phyloP scores from a whole-genome alignment of 345 rosid genomes.

The Populus deltoides region DNA sequence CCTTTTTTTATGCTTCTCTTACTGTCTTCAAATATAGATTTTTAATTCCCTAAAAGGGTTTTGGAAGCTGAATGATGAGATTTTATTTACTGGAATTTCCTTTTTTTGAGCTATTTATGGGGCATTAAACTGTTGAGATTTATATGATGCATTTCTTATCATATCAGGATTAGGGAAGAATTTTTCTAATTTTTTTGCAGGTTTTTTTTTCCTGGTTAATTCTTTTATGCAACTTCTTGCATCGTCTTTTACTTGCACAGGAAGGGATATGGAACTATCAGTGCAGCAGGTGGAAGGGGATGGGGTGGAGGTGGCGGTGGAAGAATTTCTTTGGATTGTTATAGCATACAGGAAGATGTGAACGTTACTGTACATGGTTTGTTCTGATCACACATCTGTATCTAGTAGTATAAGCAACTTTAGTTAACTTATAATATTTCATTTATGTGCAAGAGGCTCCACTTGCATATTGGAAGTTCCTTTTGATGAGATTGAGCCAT shows the following conservation, averaged over 20 bases:
- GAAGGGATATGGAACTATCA: slow-evolving; percentile 83
- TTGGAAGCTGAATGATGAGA: not conserved
- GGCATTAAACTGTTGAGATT: not conserved
- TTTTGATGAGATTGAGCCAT: not conserved
- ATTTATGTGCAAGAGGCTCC: slow-evolving; percentile 22
- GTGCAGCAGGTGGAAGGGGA: slow-evolving; percentile 91
- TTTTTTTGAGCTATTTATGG: not conserved
- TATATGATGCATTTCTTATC: slow-evolving; percentile 1
- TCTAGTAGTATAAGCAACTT: slow-evolving; percentile 20
- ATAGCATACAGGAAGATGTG: slow-evolving; percentile 93
- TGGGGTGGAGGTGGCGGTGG: slow-evolving; percentile 99
- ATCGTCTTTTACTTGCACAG: slow-evolving; percentile 38
- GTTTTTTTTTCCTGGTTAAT: not conserved
- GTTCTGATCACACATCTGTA: slow-evolving; percentile 37
- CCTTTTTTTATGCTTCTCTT: not conserved
- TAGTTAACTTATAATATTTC: slow-evolving; percentile 30
- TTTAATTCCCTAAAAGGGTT: not conserved
- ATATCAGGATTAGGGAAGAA: not conserved
- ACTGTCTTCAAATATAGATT: not conserved
- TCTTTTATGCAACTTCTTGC: not conserved
- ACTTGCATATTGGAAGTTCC: slow-evolving; percentile 4
- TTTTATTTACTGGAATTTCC: not conserved
- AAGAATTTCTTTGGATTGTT: slow-evolving; percentile 86
- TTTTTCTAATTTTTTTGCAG: not conserved
- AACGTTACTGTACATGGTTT: slow-evolving; percentile 85